These are phyloP conservation scores for Pseudopyrenochaeta lycopersici DNA, from an alignment of 2,329 filamentous ascomycete genomes.

Conservation along the genomic window DNA sequence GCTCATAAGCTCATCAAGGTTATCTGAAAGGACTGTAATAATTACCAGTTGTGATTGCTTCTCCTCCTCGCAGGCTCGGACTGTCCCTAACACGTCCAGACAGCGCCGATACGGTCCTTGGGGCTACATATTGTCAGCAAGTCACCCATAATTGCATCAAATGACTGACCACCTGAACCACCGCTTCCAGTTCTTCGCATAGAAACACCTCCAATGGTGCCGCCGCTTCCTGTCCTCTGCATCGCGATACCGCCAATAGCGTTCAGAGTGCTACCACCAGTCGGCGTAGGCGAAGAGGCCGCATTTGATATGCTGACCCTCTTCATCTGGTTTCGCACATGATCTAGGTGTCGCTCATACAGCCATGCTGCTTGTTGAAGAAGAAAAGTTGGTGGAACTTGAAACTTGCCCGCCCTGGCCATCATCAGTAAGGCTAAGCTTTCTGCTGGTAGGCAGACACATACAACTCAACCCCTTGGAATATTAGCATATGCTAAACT, in stretches of 20 bases:
- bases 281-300: constrained; percentile 59
- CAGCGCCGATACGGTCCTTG: constrained; percentile 62
- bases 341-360: constrained; percentile 87
- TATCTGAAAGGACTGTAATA: neutral
- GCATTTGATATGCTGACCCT: constrained; percentile 71
- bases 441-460: constrained; percentile 27
- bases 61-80: constrained; percentile 61
- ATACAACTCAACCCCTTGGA: constrained; percentile 78
- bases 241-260: constrained; percentile 55
- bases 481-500: constrained; percentile 1
- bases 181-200: neutral
- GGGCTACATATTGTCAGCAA: constrained; percentile 29
- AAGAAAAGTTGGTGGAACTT: constrained; percentile 87
- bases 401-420: constrained; percentile 73
- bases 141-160: neutral
- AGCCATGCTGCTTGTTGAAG: constrained; percentile 94
- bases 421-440: constrained; percentile 9
- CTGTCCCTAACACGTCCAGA: constrained; percentile 67
- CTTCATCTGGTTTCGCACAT: constrained; percentile 89
- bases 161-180: constrained; percentile 45
- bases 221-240: constrained; percentile 61
- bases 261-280: constrained; percentile 54
- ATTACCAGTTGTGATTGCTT: constrained; percentile 54
- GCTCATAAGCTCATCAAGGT: neutral
- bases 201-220: constrained; percentile 1